phyloP scores from a whole-genome alignment of 495 filamentous ascomycete genomes.

The Tuber aestivum region DNA sequence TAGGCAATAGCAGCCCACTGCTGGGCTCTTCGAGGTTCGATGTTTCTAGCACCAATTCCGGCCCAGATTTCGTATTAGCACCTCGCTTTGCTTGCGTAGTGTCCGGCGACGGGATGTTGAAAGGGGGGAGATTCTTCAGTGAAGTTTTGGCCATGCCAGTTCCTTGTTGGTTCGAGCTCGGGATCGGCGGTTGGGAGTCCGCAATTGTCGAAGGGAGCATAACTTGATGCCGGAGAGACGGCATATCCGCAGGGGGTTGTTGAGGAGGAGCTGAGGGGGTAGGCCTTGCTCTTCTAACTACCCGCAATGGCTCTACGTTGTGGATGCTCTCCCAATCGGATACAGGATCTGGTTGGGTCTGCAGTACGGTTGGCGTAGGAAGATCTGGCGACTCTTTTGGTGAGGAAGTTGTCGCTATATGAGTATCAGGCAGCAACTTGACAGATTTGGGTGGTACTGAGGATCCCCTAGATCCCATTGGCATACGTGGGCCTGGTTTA shows the following conservation, averaged over 20 bases:
- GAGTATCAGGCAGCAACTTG: neutral
- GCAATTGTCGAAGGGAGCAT: constrained; percentile 1
- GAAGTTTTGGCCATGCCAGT: constrained; percentile 21
- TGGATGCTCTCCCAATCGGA: neutral
- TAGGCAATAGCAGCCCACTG: constrained; percentile 11
- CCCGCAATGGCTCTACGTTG: neutral
- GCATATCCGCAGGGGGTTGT: neutral
- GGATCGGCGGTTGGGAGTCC: constrained; percentile 9
- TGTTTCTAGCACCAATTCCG: constrained; percentile 36
- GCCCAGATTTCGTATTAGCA: constrained; percentile 4
- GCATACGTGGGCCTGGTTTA: neutral
- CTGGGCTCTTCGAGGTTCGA: constrained; percentile 6
- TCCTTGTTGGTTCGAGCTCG: neutral
- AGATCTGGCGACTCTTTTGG: neutral
- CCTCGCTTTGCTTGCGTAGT: neutral
- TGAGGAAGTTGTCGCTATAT: neutral
- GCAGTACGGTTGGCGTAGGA: neutral
- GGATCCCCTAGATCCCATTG: neutral
- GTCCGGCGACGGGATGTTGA: constrained; percentile 32
- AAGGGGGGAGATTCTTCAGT: constrained; percentile 29
- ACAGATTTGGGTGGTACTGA: neutral
- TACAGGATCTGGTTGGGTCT: neutral
- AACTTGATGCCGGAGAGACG: neutral
- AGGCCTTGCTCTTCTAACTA: neutral
- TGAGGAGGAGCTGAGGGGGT: neutral